Conservation (phyloP, 2,329 filamentous ascomycete species). For the Pseudopithomyces maydicus region DNA sequence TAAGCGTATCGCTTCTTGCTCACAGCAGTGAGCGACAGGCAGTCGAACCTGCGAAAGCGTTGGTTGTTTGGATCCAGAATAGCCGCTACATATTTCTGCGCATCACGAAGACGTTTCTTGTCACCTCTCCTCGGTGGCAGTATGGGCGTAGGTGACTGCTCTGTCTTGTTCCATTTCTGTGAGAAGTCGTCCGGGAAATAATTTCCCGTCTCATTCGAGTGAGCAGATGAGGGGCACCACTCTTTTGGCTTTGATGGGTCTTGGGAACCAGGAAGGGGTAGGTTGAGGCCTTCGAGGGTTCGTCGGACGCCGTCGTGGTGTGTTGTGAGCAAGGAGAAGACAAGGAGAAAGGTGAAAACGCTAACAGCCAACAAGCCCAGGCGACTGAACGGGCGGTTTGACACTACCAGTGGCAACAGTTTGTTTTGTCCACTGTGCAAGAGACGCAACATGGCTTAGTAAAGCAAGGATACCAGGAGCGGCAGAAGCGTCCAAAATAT, state of each 20-base stretch:
- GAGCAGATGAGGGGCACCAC: not conserved
- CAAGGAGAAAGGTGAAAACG: not conserved
- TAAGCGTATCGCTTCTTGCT: slow-evolving; percentile 3
- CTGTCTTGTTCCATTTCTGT: no score
- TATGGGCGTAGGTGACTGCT: no score
- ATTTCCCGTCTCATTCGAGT: not conserved
- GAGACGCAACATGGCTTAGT: not conserved
- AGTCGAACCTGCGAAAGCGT: not conserved
- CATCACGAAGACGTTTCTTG: not conserved
- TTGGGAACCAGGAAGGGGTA: not conserved
- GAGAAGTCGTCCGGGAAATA: not conserved
- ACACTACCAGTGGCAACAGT: not conserved
- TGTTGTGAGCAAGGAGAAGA: not conserved
- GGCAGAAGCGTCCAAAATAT: not conserved
- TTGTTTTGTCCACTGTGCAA: not conserved
- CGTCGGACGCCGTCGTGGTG: not conserved
- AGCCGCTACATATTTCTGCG: not conserved
- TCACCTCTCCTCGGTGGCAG: not conserved
- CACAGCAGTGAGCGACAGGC: not conserved
- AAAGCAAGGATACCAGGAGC: no score
- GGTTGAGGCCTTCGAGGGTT: not conserved
- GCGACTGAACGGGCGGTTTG: not conserved
- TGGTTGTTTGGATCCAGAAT: slow-evolving; percentile 8
- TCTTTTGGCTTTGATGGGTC: not conserved
- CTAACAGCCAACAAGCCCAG: not conserved